Percentiles rank a stretch among this genome's conserved stretches.
Evolutionary conservation across 495 filamentous ascomycete species (phyloP).

Genomic region (Cercophora scortea): DNA sequence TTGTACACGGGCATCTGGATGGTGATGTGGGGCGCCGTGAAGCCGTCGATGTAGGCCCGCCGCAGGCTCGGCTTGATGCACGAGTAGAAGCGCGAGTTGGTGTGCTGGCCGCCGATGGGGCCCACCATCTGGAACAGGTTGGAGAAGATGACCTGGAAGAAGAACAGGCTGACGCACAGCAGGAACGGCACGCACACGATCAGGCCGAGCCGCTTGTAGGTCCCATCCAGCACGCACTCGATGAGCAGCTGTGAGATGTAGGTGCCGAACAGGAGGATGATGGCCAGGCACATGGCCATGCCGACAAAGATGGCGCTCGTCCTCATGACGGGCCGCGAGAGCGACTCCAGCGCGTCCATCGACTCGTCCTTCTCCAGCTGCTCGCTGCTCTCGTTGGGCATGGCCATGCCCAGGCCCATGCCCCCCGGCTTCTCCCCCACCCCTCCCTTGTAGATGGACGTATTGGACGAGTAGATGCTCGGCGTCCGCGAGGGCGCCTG

Average conservation of each 20-base stretch:
- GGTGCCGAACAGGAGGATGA: conserved; percentile 54
- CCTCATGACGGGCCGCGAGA: conserved; percentile 51
- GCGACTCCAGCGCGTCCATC: conserved; percentile 48
- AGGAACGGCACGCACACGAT: conserved; percentile 53
- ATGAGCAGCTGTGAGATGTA: conserved; percentile 50
- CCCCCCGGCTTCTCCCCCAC: conserved; percentile 36
- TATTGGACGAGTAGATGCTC: conserved; percentile 8
- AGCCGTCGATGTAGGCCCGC: conserved; percentile 22
- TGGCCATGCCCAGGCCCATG: background rate
- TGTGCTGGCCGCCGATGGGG: conserved; percentile 54
- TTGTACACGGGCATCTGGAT: conserved; percentile 65
- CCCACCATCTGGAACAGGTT: conserved; percentile 62
- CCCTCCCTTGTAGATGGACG: conserved; percentile 29
- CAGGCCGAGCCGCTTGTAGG: conserved; percentile 50
- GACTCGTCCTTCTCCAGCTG: conserved; percentile 56
- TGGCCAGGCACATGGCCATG: conserved; percentile 50
- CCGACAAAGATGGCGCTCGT: conserved; percentile 55
- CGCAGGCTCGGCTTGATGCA: conserved; percentile 50
- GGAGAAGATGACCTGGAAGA: conserved; percentile 60
- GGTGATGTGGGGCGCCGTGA: conserved; percentile 51
- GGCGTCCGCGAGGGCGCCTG: background rate
- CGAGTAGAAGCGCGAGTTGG: conserved; percentile 67
- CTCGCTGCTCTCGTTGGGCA: conserved; percentile 15
- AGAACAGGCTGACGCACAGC: conserved; percentile 66
- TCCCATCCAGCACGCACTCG: conserved; percentile 51